Evolutionary conservation across 768 basidiomycete genomes (phyloP).

Genomic region (Trametes cubensis): DNA sequence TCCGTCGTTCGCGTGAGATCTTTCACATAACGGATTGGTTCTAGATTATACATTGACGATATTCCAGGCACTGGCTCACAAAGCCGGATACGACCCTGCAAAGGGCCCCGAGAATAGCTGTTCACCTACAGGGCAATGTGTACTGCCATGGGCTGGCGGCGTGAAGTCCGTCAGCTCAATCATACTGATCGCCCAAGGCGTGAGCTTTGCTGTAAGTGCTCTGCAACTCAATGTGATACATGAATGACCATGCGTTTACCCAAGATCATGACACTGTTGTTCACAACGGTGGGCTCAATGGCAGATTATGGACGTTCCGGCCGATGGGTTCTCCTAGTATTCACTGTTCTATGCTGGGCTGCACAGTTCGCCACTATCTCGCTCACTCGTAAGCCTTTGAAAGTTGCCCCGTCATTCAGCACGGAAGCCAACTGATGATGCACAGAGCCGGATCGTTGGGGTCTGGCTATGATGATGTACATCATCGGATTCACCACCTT

Average conservation of each 20-base stretch:
- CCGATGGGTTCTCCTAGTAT: slow-evolving; percentile 71
- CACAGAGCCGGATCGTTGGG: slow-evolving; percentile 64
- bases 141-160: slow-evolving; percentile 74
- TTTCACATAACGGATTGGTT: not conserved
- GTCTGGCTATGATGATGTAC: slow-evolving; percentile 74
- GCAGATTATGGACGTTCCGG: slow-evolving; percentile 79
- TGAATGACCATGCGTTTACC: not conserved
- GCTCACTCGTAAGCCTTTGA: slow-evolving; percentile 57
- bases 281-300: slow-evolving; percentile 72
- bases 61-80: slow-evolving; percentile 71
- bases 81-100: slow-evolving; percentile 73
- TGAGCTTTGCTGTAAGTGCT: slow-evolving; percentile 65
- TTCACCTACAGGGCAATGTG: slow-evolving; percentile 60
- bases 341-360: slow-evolving; percentile 79
- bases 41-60: slow-evolving; percentile 64
- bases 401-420: not conserved
- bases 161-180: slow-evolving; percentile 76
- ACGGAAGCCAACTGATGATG: no score
- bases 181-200: slow-evolving; percentile 75
- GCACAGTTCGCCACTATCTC: slow-evolving; percentile 79
- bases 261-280: slow-evolving; percentile 76
- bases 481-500: slow-evolving; percentile 81
- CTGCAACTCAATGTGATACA: not conserved
- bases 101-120: slow-evolving; percentile 74
- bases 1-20: slow-evolving; percentile 6